phyloP scores from a whole-genome alignment of 257 asterid genomes.

The Solanum acaule region DNA sequence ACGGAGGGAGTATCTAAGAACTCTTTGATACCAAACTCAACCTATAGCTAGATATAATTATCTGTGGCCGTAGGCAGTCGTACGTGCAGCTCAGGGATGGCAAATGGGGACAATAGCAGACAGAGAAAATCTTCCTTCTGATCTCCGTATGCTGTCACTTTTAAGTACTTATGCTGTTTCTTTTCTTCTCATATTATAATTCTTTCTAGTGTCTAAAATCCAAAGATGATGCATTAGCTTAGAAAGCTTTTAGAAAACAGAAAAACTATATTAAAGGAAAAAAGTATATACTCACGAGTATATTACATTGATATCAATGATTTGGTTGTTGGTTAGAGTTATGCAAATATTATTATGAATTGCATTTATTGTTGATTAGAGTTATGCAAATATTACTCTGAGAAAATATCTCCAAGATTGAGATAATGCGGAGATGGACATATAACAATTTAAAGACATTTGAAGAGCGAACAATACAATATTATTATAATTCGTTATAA shows the following conservation, averaged over 20 bases:
- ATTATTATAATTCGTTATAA: background rate
- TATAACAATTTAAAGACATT: background rate
- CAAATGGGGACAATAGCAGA: background rate
- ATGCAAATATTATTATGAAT: no score
- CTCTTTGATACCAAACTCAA: background rate
- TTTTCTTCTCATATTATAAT: background rate
- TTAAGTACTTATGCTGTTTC: background rate
- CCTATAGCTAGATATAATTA: background rate
- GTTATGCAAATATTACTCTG: no score
- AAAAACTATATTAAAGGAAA: background rate
- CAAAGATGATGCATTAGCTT: background rate
- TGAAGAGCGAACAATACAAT: no score
- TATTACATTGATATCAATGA: no score
- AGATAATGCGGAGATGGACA: background rate
- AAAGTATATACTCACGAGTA: no score
- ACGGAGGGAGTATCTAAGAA: background rate
- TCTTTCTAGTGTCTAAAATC: background rate
- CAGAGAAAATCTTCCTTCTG: background rate
- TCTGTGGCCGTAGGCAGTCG: background rate
- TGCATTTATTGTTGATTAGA: no score
- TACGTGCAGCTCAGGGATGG: background rate
- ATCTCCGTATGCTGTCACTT: background rate
- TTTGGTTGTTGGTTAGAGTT: no score
- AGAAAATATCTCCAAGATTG: no score
- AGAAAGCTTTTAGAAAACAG: background rate